Percentiles rank a stretch among this genome's conserved stretches.
These are phyloP conservation scores for Jackrogersella minutella DNA, from an alignment of 495 filamentous ascomycete genomes.

Conservation along the genomic window DNA sequence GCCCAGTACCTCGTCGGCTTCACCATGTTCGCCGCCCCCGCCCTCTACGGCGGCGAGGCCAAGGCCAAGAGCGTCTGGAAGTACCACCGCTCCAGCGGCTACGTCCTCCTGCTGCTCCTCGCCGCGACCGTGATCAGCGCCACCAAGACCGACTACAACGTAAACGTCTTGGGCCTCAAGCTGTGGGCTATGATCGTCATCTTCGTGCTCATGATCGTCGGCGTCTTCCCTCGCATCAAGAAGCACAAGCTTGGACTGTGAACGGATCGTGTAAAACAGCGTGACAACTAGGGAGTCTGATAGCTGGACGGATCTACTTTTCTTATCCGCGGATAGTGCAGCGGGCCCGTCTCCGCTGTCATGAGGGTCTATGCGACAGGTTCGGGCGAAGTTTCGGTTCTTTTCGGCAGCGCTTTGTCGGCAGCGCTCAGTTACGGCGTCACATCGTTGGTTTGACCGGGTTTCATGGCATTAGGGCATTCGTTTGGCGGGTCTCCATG, in stretches of 20 bases:
- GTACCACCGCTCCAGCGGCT: conserved; percentile 85
- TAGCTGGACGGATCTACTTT: background rate
- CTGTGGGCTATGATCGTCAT: conserved; percentile 74
- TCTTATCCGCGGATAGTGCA: background rate
- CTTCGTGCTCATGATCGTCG: conserved; percentile 67
- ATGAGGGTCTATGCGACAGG: background rate
- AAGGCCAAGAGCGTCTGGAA: conserved; percentile 86
- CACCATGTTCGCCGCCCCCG: conserved; percentile 76
- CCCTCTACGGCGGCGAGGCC: conserved; percentile 76
- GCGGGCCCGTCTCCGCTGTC: background rate
- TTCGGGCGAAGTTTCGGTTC: background rate
- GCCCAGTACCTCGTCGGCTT: conserved; percentile 81
- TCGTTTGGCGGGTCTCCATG: conserved; percentile 6
- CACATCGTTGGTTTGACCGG: conserved; percentile 3
- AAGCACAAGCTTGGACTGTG: conserved; percentile 79
- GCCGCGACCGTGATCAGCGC: conserved; percentile 78
- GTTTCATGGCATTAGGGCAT: conserved; percentile 3
- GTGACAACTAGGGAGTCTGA: background rate
- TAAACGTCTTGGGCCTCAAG: conserved; percentile 68
- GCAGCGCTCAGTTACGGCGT: conserved; percentile 8
- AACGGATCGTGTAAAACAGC: background rate
- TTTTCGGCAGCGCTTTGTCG: background rate
- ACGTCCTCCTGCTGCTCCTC: conserved; percentile 72
- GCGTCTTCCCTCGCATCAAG: conserved; percentile 80
- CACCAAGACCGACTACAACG: conserved; percentile 74